Percentiles rank a stretch among this genome's conserved stretches.
These are phyloP conservation scores for Aureobasidium sp. DNA, from an alignment of 2,329 filamentous ascomycete species.

Conservation along the genomic window DNA sequence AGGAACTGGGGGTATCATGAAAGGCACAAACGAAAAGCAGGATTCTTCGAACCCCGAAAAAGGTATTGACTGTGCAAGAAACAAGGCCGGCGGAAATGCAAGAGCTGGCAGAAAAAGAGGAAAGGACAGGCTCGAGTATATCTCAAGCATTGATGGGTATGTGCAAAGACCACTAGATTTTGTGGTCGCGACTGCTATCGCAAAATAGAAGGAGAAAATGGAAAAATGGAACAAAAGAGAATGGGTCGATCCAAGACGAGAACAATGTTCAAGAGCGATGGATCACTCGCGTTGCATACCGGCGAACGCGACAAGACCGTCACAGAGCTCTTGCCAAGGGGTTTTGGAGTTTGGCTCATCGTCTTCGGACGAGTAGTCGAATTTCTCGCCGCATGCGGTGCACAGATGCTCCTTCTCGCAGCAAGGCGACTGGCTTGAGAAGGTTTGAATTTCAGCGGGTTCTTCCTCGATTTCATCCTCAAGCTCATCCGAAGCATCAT, in stretches of 20 bases:
- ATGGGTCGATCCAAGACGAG: background rate
- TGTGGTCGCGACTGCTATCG: background rate
- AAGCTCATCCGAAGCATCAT: background rate
- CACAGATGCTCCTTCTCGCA: constrained; percentile 1
- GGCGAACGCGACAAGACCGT: constrained; percentile 25
- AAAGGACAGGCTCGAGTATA: background rate
- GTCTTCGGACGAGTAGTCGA: constrained; percentile 14
- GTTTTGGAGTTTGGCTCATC: constrained; percentile 19
- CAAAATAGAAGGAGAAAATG: background rate
- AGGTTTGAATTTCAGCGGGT: background rate
- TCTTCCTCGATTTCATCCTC: background rate
- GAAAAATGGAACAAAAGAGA: background rate
- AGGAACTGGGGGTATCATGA: background rate
- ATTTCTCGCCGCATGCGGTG: background rate
- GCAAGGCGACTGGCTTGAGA: background rate
- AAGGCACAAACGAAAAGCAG: background rate
- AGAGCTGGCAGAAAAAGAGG: background rate
- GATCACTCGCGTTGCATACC: constrained; percentile 24
- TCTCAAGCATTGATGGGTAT: background rate
- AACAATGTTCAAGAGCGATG: background rate
- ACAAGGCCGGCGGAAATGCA: background rate
- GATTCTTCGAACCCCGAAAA: background rate
- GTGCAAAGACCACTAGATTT: background rate
- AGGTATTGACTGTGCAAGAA: background rate
- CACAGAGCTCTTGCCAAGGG: constrained; percentile 31